phyloP scores from a whole-genome alignment of 352 stramenopile species.

The Albugo candida region DNA sequence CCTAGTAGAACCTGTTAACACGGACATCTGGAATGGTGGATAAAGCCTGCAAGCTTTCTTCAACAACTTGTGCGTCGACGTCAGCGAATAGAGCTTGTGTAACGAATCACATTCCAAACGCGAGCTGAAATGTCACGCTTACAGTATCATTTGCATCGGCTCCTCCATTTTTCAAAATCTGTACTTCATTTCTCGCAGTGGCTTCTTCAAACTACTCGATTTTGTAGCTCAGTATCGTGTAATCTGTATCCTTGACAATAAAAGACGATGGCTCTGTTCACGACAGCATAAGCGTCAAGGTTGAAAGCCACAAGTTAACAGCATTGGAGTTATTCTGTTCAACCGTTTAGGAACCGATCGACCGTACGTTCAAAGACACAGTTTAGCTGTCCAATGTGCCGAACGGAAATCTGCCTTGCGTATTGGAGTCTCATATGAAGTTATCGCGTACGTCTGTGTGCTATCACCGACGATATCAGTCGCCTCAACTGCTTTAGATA shows the following conservation, averaged over 20 bases:
- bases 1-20: conserved; percentile 29
- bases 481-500: conserved; percentile 37
- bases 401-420: conserved; percentile 17
- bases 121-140: conserved; percentile 54
- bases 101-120: conserved; percentile 19
- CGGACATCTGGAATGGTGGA: conserved; percentile 43
- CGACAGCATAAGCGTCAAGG: conserved; percentile 11
- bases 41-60: conserved; percentile 36
- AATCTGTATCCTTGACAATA: conserved; percentile 21
- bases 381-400: conserved; percentile 8
- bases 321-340: conserved; percentile 6
- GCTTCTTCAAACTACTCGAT: conserved; percentile 53
- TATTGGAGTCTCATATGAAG: conserved; percentile 34
- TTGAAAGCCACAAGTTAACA: conserved; percentile 29
- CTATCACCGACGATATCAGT: conserved; percentile 63
- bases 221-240: conserved; percentile 32
- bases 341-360: too few relatives aligned
- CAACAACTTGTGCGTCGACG: conserved; percentile 35
- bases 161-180: conserved; percentile 46
- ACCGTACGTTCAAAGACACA: too few relatives aligned
- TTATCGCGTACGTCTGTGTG: conserved; percentile 10
- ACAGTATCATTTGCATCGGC: conserved; percentile 16
- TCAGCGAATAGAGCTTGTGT: conserved; percentile 32
- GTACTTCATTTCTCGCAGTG: conserved; percentile 24
- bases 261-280: conserved; percentile 7